phyloP scores from a whole-genome alignment of 116 monocot genomes.

The Trichopus zeylanicus region DNA sequence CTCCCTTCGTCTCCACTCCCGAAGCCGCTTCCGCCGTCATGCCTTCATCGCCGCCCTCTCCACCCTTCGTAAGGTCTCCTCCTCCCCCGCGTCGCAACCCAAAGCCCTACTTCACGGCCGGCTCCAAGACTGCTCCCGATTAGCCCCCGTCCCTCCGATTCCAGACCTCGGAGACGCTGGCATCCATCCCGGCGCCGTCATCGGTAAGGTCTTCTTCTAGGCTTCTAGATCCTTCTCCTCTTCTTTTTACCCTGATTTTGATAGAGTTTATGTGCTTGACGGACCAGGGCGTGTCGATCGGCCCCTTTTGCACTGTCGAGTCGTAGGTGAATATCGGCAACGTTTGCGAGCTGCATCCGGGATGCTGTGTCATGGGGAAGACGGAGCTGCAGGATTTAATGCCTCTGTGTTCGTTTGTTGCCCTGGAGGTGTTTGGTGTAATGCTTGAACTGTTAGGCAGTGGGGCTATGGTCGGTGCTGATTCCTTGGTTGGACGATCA shows the following conservation, averaged over 20 bases:
- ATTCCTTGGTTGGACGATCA: conserved; percentile 70
- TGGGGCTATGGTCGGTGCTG: conserved; percentile 93
- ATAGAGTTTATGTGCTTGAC: background rate
- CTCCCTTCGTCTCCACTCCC: no score
- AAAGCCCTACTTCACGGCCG: no score
- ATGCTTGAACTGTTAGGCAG: conserved; percentile 45
- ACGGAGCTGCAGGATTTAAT: no score
- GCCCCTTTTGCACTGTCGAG: conserved; percentile 84
- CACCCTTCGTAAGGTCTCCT: background rate
- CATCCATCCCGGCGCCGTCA: conserved; percentile 50
- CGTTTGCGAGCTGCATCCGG: conserved; percentile 59
- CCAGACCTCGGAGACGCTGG: conserved; percentile 49
- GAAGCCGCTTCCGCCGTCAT: no score
- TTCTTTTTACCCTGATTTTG: background rate
- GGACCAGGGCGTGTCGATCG: conserved; percentile 64
- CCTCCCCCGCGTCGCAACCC: background rate
- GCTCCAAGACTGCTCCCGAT: no score
- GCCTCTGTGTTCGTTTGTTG: no score
- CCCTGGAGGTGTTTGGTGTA: no score
- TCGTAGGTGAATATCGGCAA: conserved; percentile 56
- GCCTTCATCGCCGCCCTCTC: no score
- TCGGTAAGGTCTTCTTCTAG: conserved; percentile 54
- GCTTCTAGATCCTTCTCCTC: background rate
- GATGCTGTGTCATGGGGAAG: conserved; percentile 71
- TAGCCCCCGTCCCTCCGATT: no score